Base-by-base conservation (phyloP, 192 early-diverging fungal genomes). In the Coemansia sp. region DNA sequence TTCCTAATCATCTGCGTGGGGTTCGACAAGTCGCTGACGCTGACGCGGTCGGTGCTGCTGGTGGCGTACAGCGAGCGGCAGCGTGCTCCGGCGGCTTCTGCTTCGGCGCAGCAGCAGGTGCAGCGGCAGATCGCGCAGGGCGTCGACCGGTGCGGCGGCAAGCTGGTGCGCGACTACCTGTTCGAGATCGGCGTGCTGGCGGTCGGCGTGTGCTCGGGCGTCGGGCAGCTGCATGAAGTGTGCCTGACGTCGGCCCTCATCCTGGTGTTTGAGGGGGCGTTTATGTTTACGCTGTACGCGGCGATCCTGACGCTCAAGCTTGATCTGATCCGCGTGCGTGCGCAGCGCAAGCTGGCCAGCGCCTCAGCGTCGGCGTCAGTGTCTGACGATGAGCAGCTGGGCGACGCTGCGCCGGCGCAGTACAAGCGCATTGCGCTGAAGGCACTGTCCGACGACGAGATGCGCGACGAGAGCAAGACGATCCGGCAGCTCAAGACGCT, bases 1-100 rank as follows among this genome's bases (percentile, higher is more conserved):
- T 94, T 95, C 75, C 84, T 95, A 44, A 87, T 91, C 30, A 87
- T 94, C 46, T 92, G 90, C 24, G 86, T 97, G 24, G 93, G 93
- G 3, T 95, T 94, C 55, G 94, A 97, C 59, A 87, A 91, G 72
- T 89, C 89, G 45, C 86, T 89, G 69, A 80, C 75, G 13, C 78
- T 97, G 54, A 90, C 94, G 55, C 87, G 89, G 50, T 83, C 89
- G 45, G 89, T 97, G 6, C 80, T 92, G 48, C 81, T 83, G 17
- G 81, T 67, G 19, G 73, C 60, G 52, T 77, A 62, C 44, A 61
- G 58, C 37, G 70, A 69, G 59, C 62, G 67, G 19, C 44, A 64
- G 59, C 62, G 58, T 6, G 19, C 39, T 18, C 0, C 10, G 45
- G 54, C 13, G n/a, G n/a, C n/a, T n/a, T n/a, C n/a, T n/a, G 48